phyloP scores from a whole-genome alignment of 805 yeast species.

The Naumovozyma baii region DNA sequence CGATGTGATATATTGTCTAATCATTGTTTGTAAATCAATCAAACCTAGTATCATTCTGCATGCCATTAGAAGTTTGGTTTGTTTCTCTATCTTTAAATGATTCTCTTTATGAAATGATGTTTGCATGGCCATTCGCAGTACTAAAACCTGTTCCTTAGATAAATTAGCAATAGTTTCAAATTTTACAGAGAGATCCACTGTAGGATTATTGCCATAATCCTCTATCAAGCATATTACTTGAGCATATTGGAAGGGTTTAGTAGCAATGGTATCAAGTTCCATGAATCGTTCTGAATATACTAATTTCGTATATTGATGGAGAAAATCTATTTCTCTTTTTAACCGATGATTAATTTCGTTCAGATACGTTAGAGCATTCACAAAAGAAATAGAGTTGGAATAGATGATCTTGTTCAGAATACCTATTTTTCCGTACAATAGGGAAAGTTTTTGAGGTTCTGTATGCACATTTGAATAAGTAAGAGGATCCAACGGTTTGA shows the following conservation, averaged over 20 bases:
- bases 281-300: conserved; percentile 57
- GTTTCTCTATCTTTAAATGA: conserved; percentile 27
- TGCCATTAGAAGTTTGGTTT: conserved; percentile 34
- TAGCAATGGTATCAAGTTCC: conserved; percentile 55
- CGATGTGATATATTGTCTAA: conserved; percentile 47
- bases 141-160: conserved; percentile 57
- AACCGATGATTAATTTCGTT: conserved; percentile 49
- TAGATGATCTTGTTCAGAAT: neutral
- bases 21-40: conserved; percentile 32
- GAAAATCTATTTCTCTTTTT: conserved; percentile 41
- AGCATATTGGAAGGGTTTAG: conserved; percentile 55
- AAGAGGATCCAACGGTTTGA: conserved; percentile 4
- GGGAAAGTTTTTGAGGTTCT: neutral
- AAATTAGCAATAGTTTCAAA: conserved; percentile 33
- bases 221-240: conserved; percentile 42
- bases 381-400: conserved; percentile 1
- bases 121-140: conserved; percentile 64
- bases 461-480: neutral
- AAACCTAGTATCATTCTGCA: conserved; percentile 37
- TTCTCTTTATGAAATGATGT: conserved; percentile 32
- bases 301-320: conserved; percentile 41
- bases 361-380: conserved; percentile 36
- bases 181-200: conserved; percentile 13
- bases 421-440: neutral
- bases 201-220: conserved; percentile 27